Base-by-base conservation (phyloP, 768 basidiomycete species). In the Calocera cornea region DNA sequence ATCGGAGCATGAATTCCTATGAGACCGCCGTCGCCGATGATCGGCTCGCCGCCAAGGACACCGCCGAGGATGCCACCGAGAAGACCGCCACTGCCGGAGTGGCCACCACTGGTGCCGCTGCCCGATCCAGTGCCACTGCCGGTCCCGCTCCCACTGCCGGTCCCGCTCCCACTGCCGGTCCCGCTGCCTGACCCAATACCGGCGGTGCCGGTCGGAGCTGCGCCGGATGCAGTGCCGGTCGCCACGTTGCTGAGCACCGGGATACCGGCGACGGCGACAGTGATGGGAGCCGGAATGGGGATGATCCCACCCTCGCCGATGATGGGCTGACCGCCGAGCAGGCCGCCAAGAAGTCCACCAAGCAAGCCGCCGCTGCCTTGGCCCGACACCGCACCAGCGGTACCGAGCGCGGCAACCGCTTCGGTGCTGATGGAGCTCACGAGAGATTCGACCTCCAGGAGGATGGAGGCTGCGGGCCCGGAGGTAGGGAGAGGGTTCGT, bases 381-480 rank as follows among this genome's bases (percentile, higher is more conserved):
- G 31, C 54, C 54, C 14, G 54, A 60, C 3, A 11, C 54, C 14
- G 54, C 14, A 33, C 54, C 54, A 33, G 54, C 54, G 31, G 54
- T 60, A 10, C 16, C 24, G 54, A 27, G 27, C 31, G 54, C 54
- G 22, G 14, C 54, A 19, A 60, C 54, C 24, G 54, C 54, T 31
- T 12, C 54, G 31, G 54, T 60, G 22, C 54, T 60, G 54, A 60
- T 60, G 54, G 54, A 60, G 54, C 54, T 60, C 14, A 60, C 54
- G 54, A 60, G 11, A 31, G 54, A 60, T 5, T 60, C 54, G 27
- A 60, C 31, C 10, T 27, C 24, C 14, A 27, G 31, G 54, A 60
- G 31, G 27, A 33, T 33, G 31, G 54, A 60, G 24, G 11, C 54
- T 10, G 31, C 54, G 11, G 31, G 27, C 5, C 54, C 54, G 14